phyloP scores from a whole-genome alignment of 495 filamentous ascomycete genomes.

The Hypoxylon fuscum region DNA sequence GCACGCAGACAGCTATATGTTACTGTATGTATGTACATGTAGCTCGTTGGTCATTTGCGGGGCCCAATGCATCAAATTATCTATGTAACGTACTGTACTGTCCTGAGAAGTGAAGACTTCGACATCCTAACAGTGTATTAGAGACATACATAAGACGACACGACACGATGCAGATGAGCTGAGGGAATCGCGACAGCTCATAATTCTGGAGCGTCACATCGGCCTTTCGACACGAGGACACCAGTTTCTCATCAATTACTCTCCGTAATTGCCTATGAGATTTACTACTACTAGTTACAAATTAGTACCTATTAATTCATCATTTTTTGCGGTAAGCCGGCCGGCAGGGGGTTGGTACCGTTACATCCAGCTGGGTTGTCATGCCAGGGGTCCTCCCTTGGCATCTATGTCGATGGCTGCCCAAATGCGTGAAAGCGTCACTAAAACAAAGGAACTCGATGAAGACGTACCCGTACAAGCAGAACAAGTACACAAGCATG shows the following conservation, averaged over 20 bases:
- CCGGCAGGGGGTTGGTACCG: conserved; percentile 30
- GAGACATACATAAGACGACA: conserved; percentile 16
- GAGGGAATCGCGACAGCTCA: conserved; percentile 22
- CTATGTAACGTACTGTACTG: conserved; percentile 2
- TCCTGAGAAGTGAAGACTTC: conserved; percentile 4
- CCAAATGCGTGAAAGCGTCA: conserved; percentile 34
- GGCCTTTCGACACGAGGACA: conserved; percentile 27
- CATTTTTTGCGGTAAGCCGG: conserved; percentile 26
- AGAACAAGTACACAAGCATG: conserved; percentile 15
- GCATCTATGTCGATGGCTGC: conserved; percentile 38
- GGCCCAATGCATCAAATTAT: conserved; percentile 3
- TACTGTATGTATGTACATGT: neutral
- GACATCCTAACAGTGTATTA: conserved; percentile 9
- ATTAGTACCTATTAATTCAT: conserved; percentile 26
- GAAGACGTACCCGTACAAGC: conserved; percentile 7
- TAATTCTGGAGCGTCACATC: conserved; percentile 37
- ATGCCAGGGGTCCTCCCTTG: conserved; percentile 37
- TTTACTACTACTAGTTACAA: conserved; percentile 6
- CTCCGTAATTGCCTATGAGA: conserved; percentile 17
- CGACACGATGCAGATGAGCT: conserved; percentile 14
- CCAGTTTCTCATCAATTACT: conserved; percentile 19
- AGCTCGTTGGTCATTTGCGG: conserved; percentile 34
- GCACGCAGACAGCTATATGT: conserved; percentile 39
- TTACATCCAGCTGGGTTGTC: conserved; percentile 25
- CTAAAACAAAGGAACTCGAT: conserved; percentile 13